phyloP scores from a whole-genome alignment of 1,139 yeast species.

The Yamadazyma sp. region DNA sequence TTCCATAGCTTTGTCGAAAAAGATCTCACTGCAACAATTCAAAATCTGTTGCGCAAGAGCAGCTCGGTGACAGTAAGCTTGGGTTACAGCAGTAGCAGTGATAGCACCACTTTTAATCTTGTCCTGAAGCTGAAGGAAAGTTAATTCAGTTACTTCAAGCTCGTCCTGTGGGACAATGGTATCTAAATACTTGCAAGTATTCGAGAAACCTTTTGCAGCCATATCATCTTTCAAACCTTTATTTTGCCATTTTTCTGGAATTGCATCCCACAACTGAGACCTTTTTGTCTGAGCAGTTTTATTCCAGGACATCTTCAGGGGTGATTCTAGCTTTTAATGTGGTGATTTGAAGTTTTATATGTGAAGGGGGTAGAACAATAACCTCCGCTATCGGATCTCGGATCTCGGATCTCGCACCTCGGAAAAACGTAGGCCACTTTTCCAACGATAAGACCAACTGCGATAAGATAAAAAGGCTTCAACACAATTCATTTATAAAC shows the following conservation, averaged over 20 bases:
- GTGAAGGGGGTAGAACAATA: neutral
- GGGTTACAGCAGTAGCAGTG: slow-evolving; percentile 4
- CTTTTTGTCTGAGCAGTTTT: slow-evolving; percentile 19
- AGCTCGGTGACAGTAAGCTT: slow-evolving; percentile 25
- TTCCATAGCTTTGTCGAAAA: slow-evolving; percentile 24
- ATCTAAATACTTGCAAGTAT: slow-evolving; percentile 14
- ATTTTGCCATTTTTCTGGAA: slow-evolving; percentile 25
- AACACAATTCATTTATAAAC: too few species aligned
- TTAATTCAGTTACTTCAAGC: slow-evolving; percentile 16
- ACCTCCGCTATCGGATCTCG: slow-evolving; percentile 8
- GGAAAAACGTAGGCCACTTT: neutral
- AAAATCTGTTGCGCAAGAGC: slow-evolving; percentile 45
- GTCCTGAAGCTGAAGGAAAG: slow-evolving; percentile 6
- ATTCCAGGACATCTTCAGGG: slow-evolving; percentile 13
- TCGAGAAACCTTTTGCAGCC: slow-evolving; percentile 10
- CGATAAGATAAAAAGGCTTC: slow-evolving; percentile 3
- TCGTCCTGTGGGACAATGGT: slow-evolving; percentile 19
- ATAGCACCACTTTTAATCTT: slow-evolving; percentile 5
- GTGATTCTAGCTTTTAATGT: neutral
- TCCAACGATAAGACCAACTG: slow-evolving; percentile 6
- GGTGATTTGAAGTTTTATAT: neutral
- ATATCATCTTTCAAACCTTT: slow-evolving; percentile 8
- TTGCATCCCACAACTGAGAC: slow-evolving; percentile 14
- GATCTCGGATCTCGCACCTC: slow-evolving; percentile 14
- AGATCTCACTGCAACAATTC: slow-evolving; percentile 33